Conservation (phyloP, 805 yeast genomes). For the Yarrowia bubula region DNA sequence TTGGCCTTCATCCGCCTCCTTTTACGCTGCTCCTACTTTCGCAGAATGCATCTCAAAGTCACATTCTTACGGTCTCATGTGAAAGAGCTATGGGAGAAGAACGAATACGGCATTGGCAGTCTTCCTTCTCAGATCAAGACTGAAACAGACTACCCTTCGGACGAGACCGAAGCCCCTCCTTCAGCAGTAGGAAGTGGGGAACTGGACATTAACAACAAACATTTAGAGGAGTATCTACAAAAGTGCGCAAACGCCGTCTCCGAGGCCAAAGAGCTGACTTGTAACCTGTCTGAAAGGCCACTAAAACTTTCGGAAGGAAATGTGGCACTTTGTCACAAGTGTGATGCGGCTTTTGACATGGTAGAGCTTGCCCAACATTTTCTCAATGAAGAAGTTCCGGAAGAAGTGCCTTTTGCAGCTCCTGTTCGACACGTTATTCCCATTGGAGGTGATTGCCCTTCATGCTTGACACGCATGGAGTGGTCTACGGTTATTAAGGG, state of each 20-base stretch:
- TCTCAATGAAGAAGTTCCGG: background rate
- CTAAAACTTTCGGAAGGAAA: background rate
- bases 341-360: slow-evolving; percentile 6
- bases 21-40: slow-evolving; percentile 32
- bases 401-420: background rate
- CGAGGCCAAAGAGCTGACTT: background rate
- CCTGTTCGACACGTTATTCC: background rate
- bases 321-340: slow-evolving; percentile 1
- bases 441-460: slow-evolving; percentile 5
- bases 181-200: slow-evolving; percentile 13
- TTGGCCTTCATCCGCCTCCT: slow-evolving; percentile 37
- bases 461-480: background rate
- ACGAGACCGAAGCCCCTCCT: background rate
- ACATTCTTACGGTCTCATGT: slow-evolving; percentile 36
- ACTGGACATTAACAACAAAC: slow-evolving; percentile 31
- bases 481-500: slow-evolving; percentile 18
- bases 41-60: slow-evolving; percentile 34
- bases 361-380: background rate
- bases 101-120: slow-evolving; percentile 32
- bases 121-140: slow-evolving; percentile 27
- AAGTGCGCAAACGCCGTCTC: background rate
- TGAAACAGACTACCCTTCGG: slow-evolving; percentile 25
- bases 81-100: slow-evolving; percentile 34
- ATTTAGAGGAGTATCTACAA: background rate
- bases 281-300: background rate